Conservation (phyloP, 495 filamentous ascomycete species). For the Penicillium coprophilum region DNA sequence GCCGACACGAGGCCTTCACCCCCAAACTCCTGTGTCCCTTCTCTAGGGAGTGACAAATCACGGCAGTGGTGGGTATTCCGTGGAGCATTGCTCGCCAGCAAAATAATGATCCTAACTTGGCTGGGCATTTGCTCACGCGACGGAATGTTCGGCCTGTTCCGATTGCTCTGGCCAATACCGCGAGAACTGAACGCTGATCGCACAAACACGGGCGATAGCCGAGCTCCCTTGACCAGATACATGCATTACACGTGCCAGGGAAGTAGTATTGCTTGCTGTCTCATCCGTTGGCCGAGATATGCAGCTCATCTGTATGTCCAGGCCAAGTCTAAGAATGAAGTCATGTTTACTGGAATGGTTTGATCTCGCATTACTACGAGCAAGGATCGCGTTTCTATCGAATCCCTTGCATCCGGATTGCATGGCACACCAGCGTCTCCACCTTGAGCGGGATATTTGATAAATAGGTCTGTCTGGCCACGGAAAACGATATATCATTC, state of each 20-base stretch:
- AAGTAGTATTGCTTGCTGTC: background rate
- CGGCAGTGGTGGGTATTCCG: constrained; percentile 5
- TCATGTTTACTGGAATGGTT: constrained; percentile 2
- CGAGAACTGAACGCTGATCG: constrained; percentile 14
- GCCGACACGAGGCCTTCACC: background rate
- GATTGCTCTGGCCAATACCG: background rate
- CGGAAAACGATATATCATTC: background rate
- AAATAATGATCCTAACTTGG: constrained; percentile 2
- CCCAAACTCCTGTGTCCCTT: constrained; percentile 1
- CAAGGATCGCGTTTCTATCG: constrained; percentile 3
- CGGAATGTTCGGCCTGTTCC: constrained; percentile 5
- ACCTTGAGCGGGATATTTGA: constrained; percentile 3
- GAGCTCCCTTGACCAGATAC: background rate
- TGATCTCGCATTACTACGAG: constrained; percentile 11
- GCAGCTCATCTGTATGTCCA: constrained; percentile 3
- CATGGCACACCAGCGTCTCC: constrained; percentile 10
- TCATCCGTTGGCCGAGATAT: background rate
- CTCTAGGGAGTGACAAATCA: constrained; percentile 16
- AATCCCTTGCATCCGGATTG: constrained; percentile 24
- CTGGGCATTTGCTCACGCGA: background rate
- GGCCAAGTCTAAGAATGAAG: constrained; percentile 7
- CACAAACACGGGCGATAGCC: background rate
- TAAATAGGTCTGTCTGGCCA: background rate
- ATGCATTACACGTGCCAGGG: background rate
- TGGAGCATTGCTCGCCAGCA: constrained; percentile 5